Conservation (phyloP, 2,329 filamentous ascomycete species). For the Botrytis paeoniae region DNA sequence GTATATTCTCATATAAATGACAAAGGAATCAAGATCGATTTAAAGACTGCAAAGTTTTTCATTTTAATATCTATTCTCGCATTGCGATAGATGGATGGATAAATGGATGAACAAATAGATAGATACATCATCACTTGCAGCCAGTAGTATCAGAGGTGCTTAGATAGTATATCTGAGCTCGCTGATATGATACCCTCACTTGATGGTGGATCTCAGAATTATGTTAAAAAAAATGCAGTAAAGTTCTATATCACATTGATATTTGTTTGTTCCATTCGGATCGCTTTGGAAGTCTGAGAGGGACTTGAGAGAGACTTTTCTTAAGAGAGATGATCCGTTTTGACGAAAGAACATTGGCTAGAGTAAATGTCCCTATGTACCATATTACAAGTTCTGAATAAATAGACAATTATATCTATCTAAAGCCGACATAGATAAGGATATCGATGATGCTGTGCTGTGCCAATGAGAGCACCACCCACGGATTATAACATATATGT, state of each 20-base stretch:
- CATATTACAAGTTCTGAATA: not conserved
- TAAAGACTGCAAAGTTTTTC: not conserved
- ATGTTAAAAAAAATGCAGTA: not conserved
- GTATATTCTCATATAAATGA: not conserved
- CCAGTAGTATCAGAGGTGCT: too few species aligned
- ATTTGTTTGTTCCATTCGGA: not conserved
- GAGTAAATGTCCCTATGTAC: not conserved
- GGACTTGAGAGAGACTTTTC: not conserved
- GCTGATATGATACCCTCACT: too few species aligned
- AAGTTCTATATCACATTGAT: not conserved
- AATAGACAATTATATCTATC: not conserved
- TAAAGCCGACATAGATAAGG: not conserved
- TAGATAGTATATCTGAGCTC: not conserved
- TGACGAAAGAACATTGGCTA: not conserved
- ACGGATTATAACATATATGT: fast-evolving
- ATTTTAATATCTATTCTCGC: not conserved
- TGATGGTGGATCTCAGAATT: too few species aligned
- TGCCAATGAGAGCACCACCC: too few species aligned
- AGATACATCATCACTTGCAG: not conserved
- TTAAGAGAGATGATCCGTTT: not conserved
- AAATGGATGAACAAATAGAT: not conserved
- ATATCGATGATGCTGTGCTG: not conserved
- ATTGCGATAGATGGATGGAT: not conserved
- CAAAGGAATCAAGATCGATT: not conserved
- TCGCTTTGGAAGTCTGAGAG: not conserved